Conservation (phyloP, 1,139 yeast species). For the Candida mesenterica region DNA sequence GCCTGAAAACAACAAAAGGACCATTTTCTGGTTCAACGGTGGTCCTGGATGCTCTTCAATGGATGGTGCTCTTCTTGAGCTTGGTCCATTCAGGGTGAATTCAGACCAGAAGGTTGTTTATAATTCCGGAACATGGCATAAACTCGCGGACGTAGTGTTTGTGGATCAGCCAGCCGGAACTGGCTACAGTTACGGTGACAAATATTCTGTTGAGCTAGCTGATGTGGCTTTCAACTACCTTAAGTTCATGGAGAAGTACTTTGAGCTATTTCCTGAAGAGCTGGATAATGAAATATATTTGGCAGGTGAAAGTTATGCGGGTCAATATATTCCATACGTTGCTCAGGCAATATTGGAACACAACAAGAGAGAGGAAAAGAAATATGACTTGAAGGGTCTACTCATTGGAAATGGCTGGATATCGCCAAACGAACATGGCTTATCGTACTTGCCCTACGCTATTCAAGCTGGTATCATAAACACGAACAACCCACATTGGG, state of each 20-base stretch:
- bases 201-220: conserved; percentile 57
- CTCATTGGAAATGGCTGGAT: conserved; percentile 95
- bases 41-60: conserved; percentile 97
- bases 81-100: conserved; percentile 79
- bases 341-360: conserved; percentile 59
- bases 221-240: conserved; percentile 62
- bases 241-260: conserved; percentile 64
- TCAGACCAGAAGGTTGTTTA: conserved; percentile 41
- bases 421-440: conserved; percentile 82
- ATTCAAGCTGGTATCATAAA: conserved; percentile 57
- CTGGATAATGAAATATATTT: conserved; percentile 60
- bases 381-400: conserved; percentile 59
- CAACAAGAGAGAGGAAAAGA: conserved; percentile 30
- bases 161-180: conserved; percentile 97
- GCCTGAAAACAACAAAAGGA: conserved; percentile 33
- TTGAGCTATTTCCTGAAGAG: conserved; percentile 73
- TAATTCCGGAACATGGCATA: conserved; percentile 85
- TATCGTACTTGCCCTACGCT: conserved; percentile 77
- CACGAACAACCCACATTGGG: conserved; percentile 36
- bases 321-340: conserved; percentile 91
- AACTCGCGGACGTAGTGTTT: conserved; percentile 72
- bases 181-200: conserved; percentile 70
- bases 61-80: conserved; percentile 95
- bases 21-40: conserved; percentile 90
- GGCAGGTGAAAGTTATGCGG: conserved; percentile 97